These are phyloP conservation scores for Mortierella polycephala DNA, from an alignment of 371 early-diverging fungal genomes.

Conservation along the genomic window DNA sequence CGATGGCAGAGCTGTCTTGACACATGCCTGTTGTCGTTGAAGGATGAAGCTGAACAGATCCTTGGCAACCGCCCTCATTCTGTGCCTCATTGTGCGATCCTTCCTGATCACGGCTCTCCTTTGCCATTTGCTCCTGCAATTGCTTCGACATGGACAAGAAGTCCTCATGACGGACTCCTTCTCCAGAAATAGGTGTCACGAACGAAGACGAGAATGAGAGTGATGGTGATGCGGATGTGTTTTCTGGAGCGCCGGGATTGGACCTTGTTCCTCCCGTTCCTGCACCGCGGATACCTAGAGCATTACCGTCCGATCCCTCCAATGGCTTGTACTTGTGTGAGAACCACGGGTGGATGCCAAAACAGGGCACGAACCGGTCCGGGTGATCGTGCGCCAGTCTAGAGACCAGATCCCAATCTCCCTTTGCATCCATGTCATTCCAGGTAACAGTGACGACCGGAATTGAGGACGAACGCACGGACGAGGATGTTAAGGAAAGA, in stretches of 20 bases:
- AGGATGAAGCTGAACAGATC: neutral
- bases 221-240: neutral
- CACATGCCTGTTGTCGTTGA: neutral
- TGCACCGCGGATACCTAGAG: constrained; percentile 22
- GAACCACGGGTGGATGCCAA: constrained; percentile 83
- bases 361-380: constrained; percentile 58
- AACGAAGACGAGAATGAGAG: constrained; percentile 33
- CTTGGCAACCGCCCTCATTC: neutral
- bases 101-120: constrained; percentile 10
- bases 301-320: constrained; percentile 11
- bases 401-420: constrained; percentile 61
- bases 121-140: constrained; percentile 40
- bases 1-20: neutral
- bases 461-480: constrained; percentile 13
- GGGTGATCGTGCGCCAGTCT: constrained; percentile 43
- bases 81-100: neutral
- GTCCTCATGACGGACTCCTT: constrained; percentile 19
- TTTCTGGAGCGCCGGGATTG: neutral
- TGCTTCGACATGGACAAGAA: constrained; percentile 51
- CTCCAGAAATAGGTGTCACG: constrained; percentile 19
- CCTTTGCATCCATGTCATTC: constrained; percentile 38
- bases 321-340: constrained; percentile 53
- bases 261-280: neutral
- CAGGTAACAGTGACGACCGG: constrained; percentile 30
- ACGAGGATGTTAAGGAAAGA: constrained; percentile 8